These are phyloP conservation scores for Leptosphaerulina australis DNA, from an alignment of 2,329 filamentous ascomycete species.

Conservation along the genomic window DNA sequence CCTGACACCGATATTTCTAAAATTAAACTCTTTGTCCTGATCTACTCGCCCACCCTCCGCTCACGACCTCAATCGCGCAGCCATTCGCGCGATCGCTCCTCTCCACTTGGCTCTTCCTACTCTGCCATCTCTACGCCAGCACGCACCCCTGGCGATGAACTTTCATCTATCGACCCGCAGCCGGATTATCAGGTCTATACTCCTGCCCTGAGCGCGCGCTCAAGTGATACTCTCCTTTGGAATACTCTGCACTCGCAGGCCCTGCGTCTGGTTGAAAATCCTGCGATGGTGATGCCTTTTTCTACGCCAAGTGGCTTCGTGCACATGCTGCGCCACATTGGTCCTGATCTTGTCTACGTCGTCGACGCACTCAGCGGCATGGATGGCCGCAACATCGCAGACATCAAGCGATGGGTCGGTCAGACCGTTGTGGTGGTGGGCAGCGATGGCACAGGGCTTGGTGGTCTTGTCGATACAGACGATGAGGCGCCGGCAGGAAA, in stretches of 20 bases:
- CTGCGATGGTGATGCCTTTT: slow-evolving; percentile 87
- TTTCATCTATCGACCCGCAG: slow-evolving; percentile 51
- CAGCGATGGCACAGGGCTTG: slow-evolving; percentile 49
- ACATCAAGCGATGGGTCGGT: slow-evolving; percentile 66
- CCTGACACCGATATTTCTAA: slow-evolving; percentile 75
- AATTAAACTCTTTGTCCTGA: slow-evolving; percentile 82
- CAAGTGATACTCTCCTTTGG: slow-evolving; percentile 63
- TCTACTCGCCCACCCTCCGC: slow-evolving; percentile 83
- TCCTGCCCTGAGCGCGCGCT: slow-evolving; percentile 43
- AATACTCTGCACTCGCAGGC: slow-evolving; percentile 82
- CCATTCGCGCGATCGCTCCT: slow-evolving; percentile 48
- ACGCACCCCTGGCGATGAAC: slow-evolving; percentile 69
- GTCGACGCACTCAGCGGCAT: slow-evolving; percentile 82
- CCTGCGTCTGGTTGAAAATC: slow-evolving; percentile 77
- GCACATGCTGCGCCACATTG: slow-evolving; percentile 84
- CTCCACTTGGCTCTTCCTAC: slow-evolving; percentile 79
- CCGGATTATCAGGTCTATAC: slow-evolving; percentile 50
- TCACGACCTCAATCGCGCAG: slow-evolving; percentile 57
- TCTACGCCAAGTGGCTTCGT: slow-evolving; percentile 81
- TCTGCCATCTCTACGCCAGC: slow-evolving; percentile 78
- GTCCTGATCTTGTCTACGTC: slow-evolving; percentile 85
- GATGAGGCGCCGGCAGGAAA: slow-evolving; percentile 57
- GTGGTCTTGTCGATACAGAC: slow-evolving; percentile 64
- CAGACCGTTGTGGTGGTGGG: slow-evolving; percentile 66
- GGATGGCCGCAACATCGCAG: slow-evolving; percentile 74